Conservation (phyloP, 176 grass and related monocot genomes). For the Eragrostis curvula region DNA sequence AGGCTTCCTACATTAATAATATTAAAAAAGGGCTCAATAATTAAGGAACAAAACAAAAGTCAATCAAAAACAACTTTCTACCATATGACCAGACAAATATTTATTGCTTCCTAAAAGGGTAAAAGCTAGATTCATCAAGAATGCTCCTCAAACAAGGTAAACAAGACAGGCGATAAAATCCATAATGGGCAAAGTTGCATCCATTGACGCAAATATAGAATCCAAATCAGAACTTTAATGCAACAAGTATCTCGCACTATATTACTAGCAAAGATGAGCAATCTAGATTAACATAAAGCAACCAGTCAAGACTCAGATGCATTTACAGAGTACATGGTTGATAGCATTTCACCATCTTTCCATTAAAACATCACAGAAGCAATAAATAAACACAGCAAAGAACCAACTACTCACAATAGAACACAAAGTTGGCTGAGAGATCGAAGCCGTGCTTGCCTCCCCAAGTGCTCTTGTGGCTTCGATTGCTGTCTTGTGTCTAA, state of each 20-base stretch:
- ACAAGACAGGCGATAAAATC: background rate
- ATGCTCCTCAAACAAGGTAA: slow-evolving; percentile 1
- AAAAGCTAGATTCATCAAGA: background rate
- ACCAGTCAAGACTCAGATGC: background rate
- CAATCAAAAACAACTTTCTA: background rate
- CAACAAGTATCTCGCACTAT: background rate
- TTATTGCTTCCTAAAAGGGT: background rate
- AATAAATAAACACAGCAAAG: background rate
- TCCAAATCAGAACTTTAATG: background rate
- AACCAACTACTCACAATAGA: slow-evolving; percentile 18
- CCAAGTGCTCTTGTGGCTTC: slow-evolving; percentile 13
- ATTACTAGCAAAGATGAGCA: background rate
- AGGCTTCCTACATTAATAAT: background rate
- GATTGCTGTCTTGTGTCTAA: slow-evolving; percentile 15
- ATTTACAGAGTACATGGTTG: background rate
- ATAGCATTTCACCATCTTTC: slow-evolving; percentile 13
- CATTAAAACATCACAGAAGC: background rate
- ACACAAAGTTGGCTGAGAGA: background rate
- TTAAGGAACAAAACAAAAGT: slow-evolving; percentile 5
- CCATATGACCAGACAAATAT: slow-evolving; percentile 2
- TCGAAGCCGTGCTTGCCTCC: background rate
- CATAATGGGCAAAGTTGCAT: background rate
- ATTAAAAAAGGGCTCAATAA: background rate
- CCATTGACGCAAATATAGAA: background rate
- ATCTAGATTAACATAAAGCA: slow-evolving; percentile 1